Evolutionary conservation across 441 rosid genomes (phyloP), one percentile per base, ranked within the genome.

Genomic region (California macrophylla): DNA sequence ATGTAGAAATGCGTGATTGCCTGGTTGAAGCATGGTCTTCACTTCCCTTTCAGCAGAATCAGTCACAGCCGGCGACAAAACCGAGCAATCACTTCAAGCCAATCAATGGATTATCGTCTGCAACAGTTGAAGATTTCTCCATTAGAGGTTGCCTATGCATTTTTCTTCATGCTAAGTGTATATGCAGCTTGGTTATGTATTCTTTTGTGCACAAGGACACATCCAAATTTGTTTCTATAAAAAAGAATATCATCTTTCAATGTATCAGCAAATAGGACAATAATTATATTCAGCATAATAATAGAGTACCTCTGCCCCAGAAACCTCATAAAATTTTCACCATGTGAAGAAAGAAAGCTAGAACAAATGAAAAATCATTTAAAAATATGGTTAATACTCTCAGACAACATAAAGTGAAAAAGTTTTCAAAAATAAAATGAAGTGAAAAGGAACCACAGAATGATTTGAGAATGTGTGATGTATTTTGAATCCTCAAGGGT

Each of bases 131-230:
- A 32, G 4, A 32, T 32, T 32, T 32, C 5, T 32, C 36, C 36
- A 32, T 4, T 32, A 32, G 6, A 32, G 36, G 6, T 32, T 32
- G 36, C 6, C 2, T 32, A 32, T 32, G 36, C 36, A 32, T 5
- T 45, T 69, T 24, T 42, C 30, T 24, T 16, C 50, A 61, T 61
- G 26, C 13, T 38, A 38, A 30, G 23, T 66, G 26, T 66, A 62
- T 18, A 47, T 15, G n/a, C 18, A 58, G 42, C 38, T 32, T 18
- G 63, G 47, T 58, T 65, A 60, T 72, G 70, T 61, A 25, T 25
- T 64, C 47, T 61, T 50, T 30, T 50, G 63, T 66, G 50, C 16
- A 40, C 36, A 38, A 1, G 3, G 13, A 40, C 15, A 40, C 47
- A 40, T n/a, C 13, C 5, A 32, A 32, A 32, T 32, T 32, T 45